Percentiles rank a stretch among this genome's conserved stretches.
These are phyloP conservation scores for Trematosphaeria pertusa DNA, from an alignment of 2,329 filamentous ascomycete species.

Conservation along the genomic window DNA sequence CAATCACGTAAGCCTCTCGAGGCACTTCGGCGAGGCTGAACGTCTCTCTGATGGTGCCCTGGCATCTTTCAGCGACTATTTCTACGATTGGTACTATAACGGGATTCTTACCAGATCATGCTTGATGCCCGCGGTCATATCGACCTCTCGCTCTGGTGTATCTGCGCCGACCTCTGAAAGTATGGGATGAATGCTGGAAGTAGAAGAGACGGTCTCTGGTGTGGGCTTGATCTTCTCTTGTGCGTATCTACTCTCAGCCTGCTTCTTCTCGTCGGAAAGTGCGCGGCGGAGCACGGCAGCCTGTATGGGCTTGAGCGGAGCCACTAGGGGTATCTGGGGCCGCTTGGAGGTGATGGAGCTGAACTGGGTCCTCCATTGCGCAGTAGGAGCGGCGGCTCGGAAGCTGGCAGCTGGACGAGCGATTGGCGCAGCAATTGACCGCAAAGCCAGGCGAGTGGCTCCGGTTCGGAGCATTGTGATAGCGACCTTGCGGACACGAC, in stretches of 20 bases:
- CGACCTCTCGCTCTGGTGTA: slow-evolving; percentile 45
- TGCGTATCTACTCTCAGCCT: slow-evolving; percentile 63
- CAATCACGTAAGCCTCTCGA: slow-evolving; percentile 56
- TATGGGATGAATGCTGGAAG: slow-evolving; percentile 58
- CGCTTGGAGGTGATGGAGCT: slow-evolving; percentile 47
- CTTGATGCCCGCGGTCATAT: slow-evolving; percentile 57
- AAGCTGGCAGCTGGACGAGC: slow-evolving; percentile 38
- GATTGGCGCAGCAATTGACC: slow-evolving; percentile 43
- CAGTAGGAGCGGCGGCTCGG: slow-evolving; percentile 23
- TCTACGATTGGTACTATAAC: too few relatives aligned
- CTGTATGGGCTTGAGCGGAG: slow-evolving; percentile 43
- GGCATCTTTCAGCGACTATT: slow-evolving; percentile 11
- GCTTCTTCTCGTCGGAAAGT: slow-evolving; percentile 56
- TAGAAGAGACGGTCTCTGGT: slow-evolving; percentile 66
- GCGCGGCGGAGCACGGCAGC: slow-evolving; percentile 50
- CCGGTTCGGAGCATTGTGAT: slow-evolving; percentile 53
- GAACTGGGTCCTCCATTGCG: slow-evolving; percentile 52
- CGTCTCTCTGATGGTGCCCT: slow-evolving; percentile 58
- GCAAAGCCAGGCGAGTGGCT: slow-evolving; percentile 51
- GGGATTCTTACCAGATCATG: slow-evolving; percentile 39
- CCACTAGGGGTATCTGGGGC: slow-evolving; percentile 39
- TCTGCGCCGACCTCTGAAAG: slow-evolving; percentile 47
- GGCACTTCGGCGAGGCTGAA: slow-evolving; percentile 57
- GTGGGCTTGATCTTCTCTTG: slow-evolving; percentile 64
- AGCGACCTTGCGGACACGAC: not conserved